Base-by-base conservation (phyloP, 208 protist species). In the Wallacemonas sp. region DNA sequence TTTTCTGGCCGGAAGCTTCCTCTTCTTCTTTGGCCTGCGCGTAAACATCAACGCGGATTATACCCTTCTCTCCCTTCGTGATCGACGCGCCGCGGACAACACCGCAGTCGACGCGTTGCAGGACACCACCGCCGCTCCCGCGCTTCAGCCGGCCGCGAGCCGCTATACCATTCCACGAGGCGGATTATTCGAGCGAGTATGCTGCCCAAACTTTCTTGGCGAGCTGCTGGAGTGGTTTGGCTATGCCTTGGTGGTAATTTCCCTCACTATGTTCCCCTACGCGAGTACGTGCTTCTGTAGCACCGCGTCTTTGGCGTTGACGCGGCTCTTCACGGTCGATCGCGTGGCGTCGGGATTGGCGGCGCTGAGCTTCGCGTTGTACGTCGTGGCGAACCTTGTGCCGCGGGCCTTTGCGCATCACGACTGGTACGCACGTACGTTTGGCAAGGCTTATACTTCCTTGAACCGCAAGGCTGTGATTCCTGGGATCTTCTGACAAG, bases 201-300 rank as follows among this genome's bases (percentile, higher is more conserved):
- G 83, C 70, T 93, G 87, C 54, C 74, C 86, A 0, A 96, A 96
- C 66, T 92, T 91, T 39, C 75, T 88, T 38, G 85, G 80, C 0
- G 90, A 96, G 58, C 67, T 88, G 30, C 45, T 95, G 22, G 86
- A 95, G 79, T 95, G 86, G 85, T 44, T 17, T 3, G 82, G 84
- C 33, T 93, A 91, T 53, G 60, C 75, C 24, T 11, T 82, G 38
- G 68, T 84, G 28, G 76, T 90, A n/a, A 27, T 27, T n/a, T 68
- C 66, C n/a, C 77, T 75, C 3, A 72, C 80, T 1, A 45, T 33
- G n/a, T 30, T 68, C 22, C 21, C 51, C 9, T 24, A 28, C 3
- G 39, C 45, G 15, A 21, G 26, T 9, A 2, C 24, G 19, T 42
- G 30, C 26, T 22, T 5, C 36, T 62, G 41, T 17, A 39, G 19